Percentiles rank a stretch among this genome's conserved stretches.
These are phyloP conservation scores for Paxillus involutus DNA, from an alignment of 768 basidiomycete species.

Conservation along the genomic window DNA sequence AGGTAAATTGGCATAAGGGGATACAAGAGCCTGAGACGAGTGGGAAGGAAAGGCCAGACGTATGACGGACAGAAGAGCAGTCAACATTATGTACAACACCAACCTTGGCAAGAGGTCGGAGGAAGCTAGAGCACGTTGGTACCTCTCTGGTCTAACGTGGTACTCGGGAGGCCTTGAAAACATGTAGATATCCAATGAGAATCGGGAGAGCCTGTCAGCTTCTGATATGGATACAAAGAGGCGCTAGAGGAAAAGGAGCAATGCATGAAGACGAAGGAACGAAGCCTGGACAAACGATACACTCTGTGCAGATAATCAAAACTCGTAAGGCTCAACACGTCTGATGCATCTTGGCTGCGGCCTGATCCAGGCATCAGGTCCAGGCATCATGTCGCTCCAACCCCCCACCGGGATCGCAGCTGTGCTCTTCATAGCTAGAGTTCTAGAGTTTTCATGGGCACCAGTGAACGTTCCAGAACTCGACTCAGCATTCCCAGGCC, in stretches of 20 bases:
- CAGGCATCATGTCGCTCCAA: not conserved
- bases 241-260: not conserved
- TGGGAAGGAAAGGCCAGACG: no score
- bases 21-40: no score
- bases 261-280: not conserved
- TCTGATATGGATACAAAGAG: not conserved
- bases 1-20: no score
- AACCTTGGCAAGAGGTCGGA: no score
- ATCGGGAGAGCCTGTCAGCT: no score
- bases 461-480: not conserved
- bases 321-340: constrained; percentile 2
- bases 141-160: no score
- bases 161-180: no score
- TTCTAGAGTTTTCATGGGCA: not conserved
- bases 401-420: not conserved
- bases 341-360: constrained; percentile 13
- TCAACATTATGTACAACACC: no score
- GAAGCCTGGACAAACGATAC: not conserved
- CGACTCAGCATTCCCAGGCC: not conserved
- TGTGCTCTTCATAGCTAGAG: not conserved
- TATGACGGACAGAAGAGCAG: no score
- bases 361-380: constrained; percentile 3
- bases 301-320: not conserved
- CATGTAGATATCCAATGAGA: no score
- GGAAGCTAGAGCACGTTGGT: no score